A percentile compares a stretch with the other conserved stretches of the same genome.
These are phyloP conservation scores for Leavenworthia alabamica DNA, from an alignment of 345 rosid species.

Conservation along the genomic window DNA sequence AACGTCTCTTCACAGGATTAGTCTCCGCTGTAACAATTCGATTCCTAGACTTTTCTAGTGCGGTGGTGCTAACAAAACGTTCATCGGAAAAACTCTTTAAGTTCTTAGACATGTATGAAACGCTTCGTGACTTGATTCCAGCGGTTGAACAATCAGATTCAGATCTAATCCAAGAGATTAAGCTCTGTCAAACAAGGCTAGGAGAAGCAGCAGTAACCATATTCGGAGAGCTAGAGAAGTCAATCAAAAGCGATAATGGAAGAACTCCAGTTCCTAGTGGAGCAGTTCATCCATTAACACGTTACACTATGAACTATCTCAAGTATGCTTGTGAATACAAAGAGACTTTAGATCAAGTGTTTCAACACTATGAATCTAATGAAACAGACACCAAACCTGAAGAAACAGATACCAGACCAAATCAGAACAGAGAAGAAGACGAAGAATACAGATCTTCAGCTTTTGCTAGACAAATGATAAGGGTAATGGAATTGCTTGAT, in stretches of 20 bases:
- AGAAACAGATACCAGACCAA: slow-evolving; percentile 18
- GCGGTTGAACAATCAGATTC: slow-evolving; percentile 31
- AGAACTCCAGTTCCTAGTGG: slow-evolving; percentile 70
- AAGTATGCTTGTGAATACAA: slow-evolving; percentile 70
- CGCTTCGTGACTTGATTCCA: slow-evolving; percentile 43
- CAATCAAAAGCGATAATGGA: slow-evolving; percentile 58
- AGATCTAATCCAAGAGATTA: slow-evolving; percentile 40
- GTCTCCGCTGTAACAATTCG: too few relatives aligned
- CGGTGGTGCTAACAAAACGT: slow-evolving; percentile 41
- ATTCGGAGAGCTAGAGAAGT: slow-evolving; percentile 67
- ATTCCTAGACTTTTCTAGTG: too few relatives aligned
- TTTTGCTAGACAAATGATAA: slow-evolving; percentile 37
- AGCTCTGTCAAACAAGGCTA: slow-evolving; percentile 36
- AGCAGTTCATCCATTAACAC: slow-evolving; percentile 73
- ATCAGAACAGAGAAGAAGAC: slow-evolving; percentile 20
- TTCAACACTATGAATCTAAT: slow-evolving; percentile 33
- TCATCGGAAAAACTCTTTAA: slow-evolving; percentile 77
- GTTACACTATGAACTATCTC: slow-evolving; percentile 85
- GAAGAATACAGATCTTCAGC: slow-evolving; percentile 32
- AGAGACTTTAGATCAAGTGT: slow-evolving; percentile 62
- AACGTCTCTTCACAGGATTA: too few relatives aligned
- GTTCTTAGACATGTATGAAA: slow-evolving; percentile 71
- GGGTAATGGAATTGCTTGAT: slow-evolving; percentile 65
- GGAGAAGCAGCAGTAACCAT: slow-evolving; percentile 58
- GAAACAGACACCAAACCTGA: slow-evolving; percentile 7